Base-by-base conservation (phyloP, 805 yeast genomes). In the Pichia ethanolica region DNA sequence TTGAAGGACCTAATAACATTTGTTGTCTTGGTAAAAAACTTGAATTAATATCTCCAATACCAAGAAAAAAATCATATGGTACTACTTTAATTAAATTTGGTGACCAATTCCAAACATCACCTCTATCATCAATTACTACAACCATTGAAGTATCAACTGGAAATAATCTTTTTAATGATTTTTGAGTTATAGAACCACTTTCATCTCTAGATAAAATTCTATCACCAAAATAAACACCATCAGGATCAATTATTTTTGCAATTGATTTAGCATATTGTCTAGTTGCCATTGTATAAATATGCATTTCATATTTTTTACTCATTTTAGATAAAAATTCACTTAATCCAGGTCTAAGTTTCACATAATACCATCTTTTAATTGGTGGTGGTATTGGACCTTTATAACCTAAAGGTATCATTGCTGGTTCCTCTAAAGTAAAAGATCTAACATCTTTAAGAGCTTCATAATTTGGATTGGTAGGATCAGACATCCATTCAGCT, bases 21-120 rank as follows among this genome's bases (percentile, higher is more conserved):
- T 74, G 81, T 53, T 89, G 87, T 59, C 87, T 83, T 0, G 99
- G 98, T 49, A 93, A 70, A 61, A 89, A 89, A 56, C 89, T 83
- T 25, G 96, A 88, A 61, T 93, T 93, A 61, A 93, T 93, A 70
- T 93, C 99, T 32, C 99, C 99, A 49, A 91, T 89, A 10, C 98
- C 98, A 36, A 90, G 95, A 60, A 93, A 93, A 59, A 93, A 93
- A 63, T 88, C 96, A 64, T 89, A 93, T 0, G 99, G 99, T 2
- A 89, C 85, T 5, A 91, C 98, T 66, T 91, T 88, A 51, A 93
- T 81, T 58, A 93, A 70, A 62, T 93, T 90, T 11, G 85, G 82
- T 56, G 89, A 86, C 99, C 99, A 93, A 61, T 86, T 87, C 99
- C 99, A 93, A 25, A 93, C 99, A 65, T 93, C 99, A 3, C 97